Percentiles rank a stretch among this genome's conserved stretches.
phyloP scores from a whole-genome alignment of 1,139 yeast genomes.

The Yamadazyma atlantica region DNA sequence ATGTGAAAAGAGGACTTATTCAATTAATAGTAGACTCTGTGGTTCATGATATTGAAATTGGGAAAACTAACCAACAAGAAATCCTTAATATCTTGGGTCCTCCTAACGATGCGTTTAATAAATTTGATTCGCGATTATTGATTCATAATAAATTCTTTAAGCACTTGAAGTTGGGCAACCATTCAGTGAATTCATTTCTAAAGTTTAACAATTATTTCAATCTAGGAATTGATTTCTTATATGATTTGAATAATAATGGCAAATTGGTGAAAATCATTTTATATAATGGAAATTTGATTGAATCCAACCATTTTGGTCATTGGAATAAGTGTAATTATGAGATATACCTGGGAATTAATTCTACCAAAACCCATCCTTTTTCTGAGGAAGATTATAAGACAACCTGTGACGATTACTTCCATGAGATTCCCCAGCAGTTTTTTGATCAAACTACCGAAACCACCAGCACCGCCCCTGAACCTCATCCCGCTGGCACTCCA shows the following conservation, averaged over 20 bases:
- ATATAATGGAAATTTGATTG: constrained; percentile 52
- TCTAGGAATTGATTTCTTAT: constrained; percentile 54
- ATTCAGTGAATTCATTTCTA: constrained; percentile 10
- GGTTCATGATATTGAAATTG: constrained; percentile 23
- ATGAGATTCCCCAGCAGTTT: constrained; percentile 26
- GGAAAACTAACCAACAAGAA: constrained; percentile 50
- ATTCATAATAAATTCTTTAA: constrained; percentile 37
- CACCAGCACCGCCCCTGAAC: background rate
- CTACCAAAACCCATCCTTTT: constrained; percentile 9
- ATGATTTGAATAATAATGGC: constrained; percentile 37
- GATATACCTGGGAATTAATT: constrained; percentile 16
- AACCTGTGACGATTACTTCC: constrained; percentile 33
- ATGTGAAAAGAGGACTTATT: constrained; percentile 14
- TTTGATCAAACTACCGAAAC: constrained; percentile 15
- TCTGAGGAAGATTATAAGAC: constrained; percentile 16
- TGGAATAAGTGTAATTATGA: constrained; percentile 51
- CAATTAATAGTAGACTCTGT: constrained; percentile 10
- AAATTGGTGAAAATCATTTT: constrained; percentile 30
- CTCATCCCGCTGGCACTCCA: too few species aligned
- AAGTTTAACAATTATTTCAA: constrained; percentile 58
- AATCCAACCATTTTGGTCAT: constrained; percentile 47
- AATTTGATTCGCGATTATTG: constrained; percentile 44
- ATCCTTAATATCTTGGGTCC: constrained; percentile 50
- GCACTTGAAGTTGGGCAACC: constrained; percentile 1
- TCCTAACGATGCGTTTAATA: constrained; percentile 54